Evolutionary conservation across 106 monocot species (phyloP), one percentile per base, ranked within the genome.

Genomic region (Dendrobium chrysotoxum): DNA sequence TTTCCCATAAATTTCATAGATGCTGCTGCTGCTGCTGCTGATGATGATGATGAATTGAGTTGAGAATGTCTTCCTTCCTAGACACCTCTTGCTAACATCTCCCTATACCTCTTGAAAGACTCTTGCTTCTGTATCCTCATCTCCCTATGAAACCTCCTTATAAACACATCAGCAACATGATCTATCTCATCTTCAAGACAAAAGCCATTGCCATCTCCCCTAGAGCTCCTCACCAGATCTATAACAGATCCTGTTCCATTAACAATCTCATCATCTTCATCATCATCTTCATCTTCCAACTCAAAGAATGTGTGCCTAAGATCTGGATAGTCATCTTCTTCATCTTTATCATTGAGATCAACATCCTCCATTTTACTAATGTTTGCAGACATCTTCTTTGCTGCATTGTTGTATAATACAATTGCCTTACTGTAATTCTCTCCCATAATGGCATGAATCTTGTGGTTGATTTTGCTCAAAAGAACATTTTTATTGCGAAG

Each of bases 51-150:
- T 0, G 53, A 35, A 54, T 12, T 12, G 3, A 0, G 53, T 16
- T 3, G 17, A 54, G 10, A 18, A 54, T 54, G 17, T 16, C 53
- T 54, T 54, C 35, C 35, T 44, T 44, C 17, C 28, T 28, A 67
- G 5, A 67, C 7, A 39, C 86, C 82, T 76, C 91, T 91, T 40
- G 81, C 83, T 5, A 91, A 74, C 89, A 87, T 91, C 76, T 90
- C 91, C 46, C 72, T 42, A n/a, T 85, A 85, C 81, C 88, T 91
- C 86, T 91, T 93, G 81, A 93, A 88, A 0, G 93, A 93, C 20
- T 93, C 90, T 28, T 74, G 85, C 84, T 91, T 90, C 90, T 96
- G 83, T 79, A 93, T 66, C 89, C 53, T 90, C 87, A 93, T 91
- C 84, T 90, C 88, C 58, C 66, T 85, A 31, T 86, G 92, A 79